A percentile compares a stretch with the other conserved stretches of the same genome.
Evolutionary conservation across 768 basidiomycete genomes (phyloP).

Genomic region (Lactarius hatsudake): DNA sequence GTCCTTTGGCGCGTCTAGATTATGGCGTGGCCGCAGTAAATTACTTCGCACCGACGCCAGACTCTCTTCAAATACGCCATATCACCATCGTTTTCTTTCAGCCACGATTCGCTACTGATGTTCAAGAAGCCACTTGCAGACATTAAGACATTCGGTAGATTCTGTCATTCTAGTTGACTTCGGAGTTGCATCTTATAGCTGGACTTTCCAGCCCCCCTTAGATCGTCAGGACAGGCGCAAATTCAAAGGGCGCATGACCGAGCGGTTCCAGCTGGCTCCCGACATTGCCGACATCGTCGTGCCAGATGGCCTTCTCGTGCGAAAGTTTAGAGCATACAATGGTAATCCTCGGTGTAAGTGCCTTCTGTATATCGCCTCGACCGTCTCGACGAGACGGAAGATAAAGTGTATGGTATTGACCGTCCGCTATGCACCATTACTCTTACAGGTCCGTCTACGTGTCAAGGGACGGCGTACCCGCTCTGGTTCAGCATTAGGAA

Average conservation of each 20-base stretch:
- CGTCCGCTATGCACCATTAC: too few species aligned
- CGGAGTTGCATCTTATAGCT: background rate
- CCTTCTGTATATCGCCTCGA: conserved; percentile 2
- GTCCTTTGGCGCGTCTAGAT: too few species aligned
- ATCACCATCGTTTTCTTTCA: too few species aligned
- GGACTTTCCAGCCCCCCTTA: conserved; percentile 50
- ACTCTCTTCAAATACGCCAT: conserved; percentile 26
- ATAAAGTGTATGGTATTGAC: background rate
- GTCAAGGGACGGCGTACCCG: conserved; percentile 62
- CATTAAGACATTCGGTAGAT: conserved; percentile 56
- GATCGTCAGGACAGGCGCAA: conserved; percentile 73
- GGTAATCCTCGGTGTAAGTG: conserved; percentile 63
- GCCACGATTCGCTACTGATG: too few species aligned
- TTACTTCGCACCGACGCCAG: too few species aligned
- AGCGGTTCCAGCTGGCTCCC: conserved; percentile 44
- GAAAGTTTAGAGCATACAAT: conserved; percentile 65
- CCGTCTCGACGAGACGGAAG: background rate
- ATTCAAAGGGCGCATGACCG: conserved; percentile 56
- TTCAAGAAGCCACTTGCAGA: too few species aligned
- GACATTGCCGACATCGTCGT: conserved; percentile 69
- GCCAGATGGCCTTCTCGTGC: conserved; percentile 66
- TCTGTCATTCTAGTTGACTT: background rate
- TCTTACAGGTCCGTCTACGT: conserved; percentile 58
- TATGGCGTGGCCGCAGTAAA: too few species aligned
- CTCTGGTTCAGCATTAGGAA: conserved; percentile 78